Evolutionary conservation across 2,329 filamentous ascomycete species (phyloP).

Genomic region (Penicillium concentricum): DNA sequence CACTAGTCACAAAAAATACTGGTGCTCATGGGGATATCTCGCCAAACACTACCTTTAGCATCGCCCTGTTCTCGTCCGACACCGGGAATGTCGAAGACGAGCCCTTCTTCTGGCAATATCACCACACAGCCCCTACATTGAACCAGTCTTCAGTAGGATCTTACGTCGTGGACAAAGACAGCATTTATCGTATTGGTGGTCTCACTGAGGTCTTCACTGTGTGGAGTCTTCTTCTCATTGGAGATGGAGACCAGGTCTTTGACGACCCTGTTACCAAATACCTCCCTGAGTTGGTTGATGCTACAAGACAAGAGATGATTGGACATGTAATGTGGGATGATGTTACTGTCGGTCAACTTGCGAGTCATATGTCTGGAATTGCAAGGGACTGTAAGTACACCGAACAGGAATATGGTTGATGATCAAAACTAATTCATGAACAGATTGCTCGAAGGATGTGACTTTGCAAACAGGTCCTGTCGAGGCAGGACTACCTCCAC

Average conservation of each 20-base stretch:
- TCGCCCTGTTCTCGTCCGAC: neutral
- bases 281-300: neutral
- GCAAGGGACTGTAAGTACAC: conserved; percentile 19
- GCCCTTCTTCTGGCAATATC: neutral
- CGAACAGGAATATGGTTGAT: neutral
- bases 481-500: neutral
- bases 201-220: neutral
- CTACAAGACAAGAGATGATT: neutral
- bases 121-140: neutral
- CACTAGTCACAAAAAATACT: neutral
- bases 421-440: neutral
- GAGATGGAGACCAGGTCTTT: neutral
- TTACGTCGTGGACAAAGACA: neutral
- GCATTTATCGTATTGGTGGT: neutral
- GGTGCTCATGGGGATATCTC: neutral
- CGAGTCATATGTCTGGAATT: conserved; percentile 24
- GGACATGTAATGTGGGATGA: conserved; percentile 11
- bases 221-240: neutral
- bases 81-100: neutral
- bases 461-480: neutral
- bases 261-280: neutral
- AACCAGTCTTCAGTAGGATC: neutral
- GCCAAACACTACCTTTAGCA: neutral
- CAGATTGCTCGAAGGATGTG: neutral
- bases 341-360: conserved; percentile 24